phyloP scores from a whole-genome alignment of 2,329 filamentous ascomycete species.

The Verticillium nonalfalfae region DNA sequence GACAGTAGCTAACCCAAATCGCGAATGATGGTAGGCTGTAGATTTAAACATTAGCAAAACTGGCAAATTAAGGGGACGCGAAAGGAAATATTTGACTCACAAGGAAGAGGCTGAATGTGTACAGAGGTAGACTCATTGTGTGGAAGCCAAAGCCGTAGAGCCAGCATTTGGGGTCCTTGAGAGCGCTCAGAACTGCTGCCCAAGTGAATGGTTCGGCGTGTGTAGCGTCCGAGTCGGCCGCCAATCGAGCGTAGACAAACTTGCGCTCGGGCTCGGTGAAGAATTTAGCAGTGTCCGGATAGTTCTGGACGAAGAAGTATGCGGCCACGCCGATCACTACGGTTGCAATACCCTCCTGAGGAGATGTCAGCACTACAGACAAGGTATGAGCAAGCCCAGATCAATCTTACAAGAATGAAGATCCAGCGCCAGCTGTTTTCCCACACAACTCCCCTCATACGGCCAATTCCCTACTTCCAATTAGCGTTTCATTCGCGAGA shows the following conservation, averaged over 20 bases:
- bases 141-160: constrained; percentile 68
- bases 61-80: background rate
- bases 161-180: constrained; percentile 65
- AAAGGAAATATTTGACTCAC: constrained; percentile 19
- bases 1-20: constrained; percentile 16
- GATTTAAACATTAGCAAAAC: too few relatives aligned
- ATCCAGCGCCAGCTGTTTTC: constrained; percentile 51
- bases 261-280: constrained; percentile 46
- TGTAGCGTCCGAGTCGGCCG: constrained; percentile 63
- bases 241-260: constrained; percentile 56
- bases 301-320: constrained; percentile 61
- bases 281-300: constrained; percentile 53
- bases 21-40: constrained; percentile 24
- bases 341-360: constrained; percentile 47
- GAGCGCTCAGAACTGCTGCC: constrained; percentile 55
- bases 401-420: constrained; percentile 44
- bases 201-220: constrained; percentile 64
- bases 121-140: constrained; percentile 60
- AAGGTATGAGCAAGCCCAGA: background rate
- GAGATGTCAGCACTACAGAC: constrained; percentile 26
- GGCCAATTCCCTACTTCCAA: constrained; percentile 40
- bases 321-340: constrained; percentile 41
- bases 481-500: background rate
- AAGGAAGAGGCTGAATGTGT: constrained; percentile 49
- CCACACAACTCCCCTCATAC: constrained; percentile 46